Percentiles rank a stretch among this genome's conserved stretches.
These are phyloP conservation scores for Neonectria punicea DNA, from an alignment of 2,329 filamentous ascomycete species.

Conservation along the genomic window DNA sequence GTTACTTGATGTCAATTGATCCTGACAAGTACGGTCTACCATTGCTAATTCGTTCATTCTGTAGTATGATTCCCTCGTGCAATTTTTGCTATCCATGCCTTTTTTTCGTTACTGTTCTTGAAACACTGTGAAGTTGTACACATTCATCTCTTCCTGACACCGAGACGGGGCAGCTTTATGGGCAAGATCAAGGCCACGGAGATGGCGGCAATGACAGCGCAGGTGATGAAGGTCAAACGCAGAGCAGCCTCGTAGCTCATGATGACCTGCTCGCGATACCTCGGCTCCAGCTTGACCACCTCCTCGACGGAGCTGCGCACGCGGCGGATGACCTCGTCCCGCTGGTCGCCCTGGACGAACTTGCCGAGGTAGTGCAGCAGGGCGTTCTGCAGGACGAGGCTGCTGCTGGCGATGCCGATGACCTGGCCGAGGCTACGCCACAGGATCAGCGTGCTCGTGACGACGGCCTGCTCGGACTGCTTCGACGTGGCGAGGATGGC, in stretches of 20 bases:
- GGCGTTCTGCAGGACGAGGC: constrained; percentile 78
- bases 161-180: constrained; percentile 65
- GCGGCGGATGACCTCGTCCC: constrained; percentile 62
- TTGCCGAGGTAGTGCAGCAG: constrained; percentile 68
- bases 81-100: background rate
- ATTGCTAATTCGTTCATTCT: background rate
- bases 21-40: constrained; percentile 16
- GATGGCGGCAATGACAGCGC: constrained; percentile 58
- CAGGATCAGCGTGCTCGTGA: constrained; percentile 75
- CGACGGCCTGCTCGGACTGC: constrained; percentile 73
- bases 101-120: constrained; percentile 1
- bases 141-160: constrained; percentile 50
- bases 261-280: constrained; percentile 65
- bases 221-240: constrained; percentile 57
- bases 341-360: constrained; percentile 68
- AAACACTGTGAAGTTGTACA: background rate
- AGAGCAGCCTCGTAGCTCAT: constrained; percentile 64
- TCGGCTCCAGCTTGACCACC: constrained; percentile 55
- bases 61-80: background rate
- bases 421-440: constrained; percentile 79
- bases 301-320: constrained; percentile 67
- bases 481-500: constrained; percentile 68
- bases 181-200: constrained; percentile 60
- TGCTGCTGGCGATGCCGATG: constrained; percentile 77
- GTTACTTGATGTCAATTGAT: constrained; percentile 15